Base-by-base conservation (phyloP, 257 asterid genomes). In the Scutellaria galericulata region DNA sequence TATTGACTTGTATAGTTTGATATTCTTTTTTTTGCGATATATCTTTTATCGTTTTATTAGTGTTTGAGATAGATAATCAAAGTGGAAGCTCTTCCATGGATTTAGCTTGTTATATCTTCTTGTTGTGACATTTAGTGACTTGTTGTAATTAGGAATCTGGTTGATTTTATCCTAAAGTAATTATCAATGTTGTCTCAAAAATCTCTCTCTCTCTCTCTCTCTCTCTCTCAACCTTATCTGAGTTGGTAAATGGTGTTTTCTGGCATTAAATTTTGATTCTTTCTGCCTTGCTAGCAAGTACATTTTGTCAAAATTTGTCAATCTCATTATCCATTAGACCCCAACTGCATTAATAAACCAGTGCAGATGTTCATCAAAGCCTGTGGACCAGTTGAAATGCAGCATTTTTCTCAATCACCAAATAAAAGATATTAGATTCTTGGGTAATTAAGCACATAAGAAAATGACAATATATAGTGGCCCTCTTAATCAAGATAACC, bases 1-100 rank as follows among this genome's bases (percentile, higher is more conserved):
- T n/a, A 65, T 51, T 78, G 70, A 56, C 64, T 57, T 87, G 90
- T 82, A 83, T 76, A 72, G 62, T 41, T 67, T 66, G 53, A 63
- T 72, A 60, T 70, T 44, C 6, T 18, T 6, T 64, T 51, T 53
- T 20, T 18, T 13, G 54, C 75, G 73, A 76, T 84, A 87, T 84
- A 81, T 76, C 71, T 70, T 72, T 74, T 53, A 59, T 57, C 63
- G 56, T 68, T 64, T 45, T 11, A 8, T 64, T 42, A 68, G 64
- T 64, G 65, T 73, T 67, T 18, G 69, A 69, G 73, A 58, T 45
- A 41, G 57, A 58, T 60, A 65, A 80, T 45, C 77, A 54, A 68
- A 67, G 75, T 71, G 46, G 76, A 68, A 64, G 71, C 52, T 31
- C 12, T 57, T 56, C 57, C 48, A 7, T 71, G 58, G 78, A 40